phyloP scores from a whole-genome alignment of 805 yeast genomes.

The Saccharomycopsis schoenii region DNA sequence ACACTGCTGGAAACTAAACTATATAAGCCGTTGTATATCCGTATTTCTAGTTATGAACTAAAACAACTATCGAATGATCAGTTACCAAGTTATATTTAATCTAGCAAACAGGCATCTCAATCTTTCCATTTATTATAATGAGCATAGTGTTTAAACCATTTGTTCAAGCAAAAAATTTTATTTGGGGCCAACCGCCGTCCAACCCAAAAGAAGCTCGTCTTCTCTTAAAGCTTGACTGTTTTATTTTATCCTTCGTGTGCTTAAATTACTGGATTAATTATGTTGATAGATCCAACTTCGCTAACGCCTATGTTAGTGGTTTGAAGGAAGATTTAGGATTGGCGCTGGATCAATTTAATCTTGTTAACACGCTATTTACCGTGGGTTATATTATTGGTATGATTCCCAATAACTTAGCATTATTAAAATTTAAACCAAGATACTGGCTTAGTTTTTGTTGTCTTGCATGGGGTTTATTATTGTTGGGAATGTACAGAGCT shows the following conservation, averaged over 20 bases:
- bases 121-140: not conserved
- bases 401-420: conserved; percentile 49
- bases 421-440: conserved; percentile 44
- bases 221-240: conserved; percentile 31
- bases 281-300: conserved; percentile 45
- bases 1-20: too few species aligned
- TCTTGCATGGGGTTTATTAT: conserved; percentile 46
- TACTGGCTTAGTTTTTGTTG: conserved; percentile 47
- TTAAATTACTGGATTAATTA: conserved; percentile 40
- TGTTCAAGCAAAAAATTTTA: conserved; percentile 11
- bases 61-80: too few species aligned
- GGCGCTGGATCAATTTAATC: conserved; percentile 39
- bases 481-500: conserved; percentile 41
- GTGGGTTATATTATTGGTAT: conserved; percentile 54
- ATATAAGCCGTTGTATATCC: too few species aligned
- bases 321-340: conserved; percentile 47
- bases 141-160: not conserved
- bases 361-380: conserved; percentile 45
- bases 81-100: too few species aligned
- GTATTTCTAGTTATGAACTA: too few species aligned
- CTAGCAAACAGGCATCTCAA: too few species aligned
- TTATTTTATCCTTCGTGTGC: conserved; percentile 31
- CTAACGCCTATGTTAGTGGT: conserved; percentile 55
- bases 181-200: conserved; percentile 29
- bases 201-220: conserved; percentile 28